These are phyloP conservation scores for Termitomyces sp. DNA, from an alignment of 768 basidiomycete genomes.

Conservation along the genomic window DNA sequence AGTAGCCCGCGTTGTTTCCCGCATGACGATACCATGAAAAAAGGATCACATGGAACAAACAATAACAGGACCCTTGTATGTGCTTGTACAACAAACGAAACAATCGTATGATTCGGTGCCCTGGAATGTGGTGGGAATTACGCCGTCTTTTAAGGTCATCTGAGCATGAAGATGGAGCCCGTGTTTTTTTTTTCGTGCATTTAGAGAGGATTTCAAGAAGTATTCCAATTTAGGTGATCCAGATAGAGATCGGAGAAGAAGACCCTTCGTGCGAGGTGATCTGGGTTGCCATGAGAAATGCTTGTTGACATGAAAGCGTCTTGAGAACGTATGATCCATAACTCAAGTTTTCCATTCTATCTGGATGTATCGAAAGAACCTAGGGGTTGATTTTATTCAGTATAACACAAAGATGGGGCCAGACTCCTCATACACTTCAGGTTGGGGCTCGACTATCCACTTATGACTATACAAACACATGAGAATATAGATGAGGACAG, in stretches of 20 bases:
- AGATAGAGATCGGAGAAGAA: neutral
- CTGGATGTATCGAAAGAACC: neutral
- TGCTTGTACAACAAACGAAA: neutral
- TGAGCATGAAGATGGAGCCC: neutral
- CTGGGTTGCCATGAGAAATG: neutral
- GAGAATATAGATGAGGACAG: no score
- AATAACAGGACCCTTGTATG: neutral
- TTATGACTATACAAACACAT: no score
- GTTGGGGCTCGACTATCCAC: no score
- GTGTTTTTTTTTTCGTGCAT: neutral
- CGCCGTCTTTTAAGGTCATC: neutral
- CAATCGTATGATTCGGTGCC: neutral
- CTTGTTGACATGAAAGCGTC: neutral
- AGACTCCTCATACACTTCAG: neutral
- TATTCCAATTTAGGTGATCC: neutral
- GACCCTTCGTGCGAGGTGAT: neutral
- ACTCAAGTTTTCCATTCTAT: neutral
- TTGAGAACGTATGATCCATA: neutral
- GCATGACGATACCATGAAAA: neutral
- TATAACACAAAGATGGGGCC: neutral
- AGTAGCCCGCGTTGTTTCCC: neutral
- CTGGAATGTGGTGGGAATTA: neutral
- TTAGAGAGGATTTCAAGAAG: neutral
- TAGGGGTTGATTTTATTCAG: neutral
- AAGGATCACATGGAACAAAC: neutral